These are phyloP conservation scores for Tremella yokohamensis DNA, from an alignment of 768 basidiomycete species.

Conservation along the genomic window DNA sequence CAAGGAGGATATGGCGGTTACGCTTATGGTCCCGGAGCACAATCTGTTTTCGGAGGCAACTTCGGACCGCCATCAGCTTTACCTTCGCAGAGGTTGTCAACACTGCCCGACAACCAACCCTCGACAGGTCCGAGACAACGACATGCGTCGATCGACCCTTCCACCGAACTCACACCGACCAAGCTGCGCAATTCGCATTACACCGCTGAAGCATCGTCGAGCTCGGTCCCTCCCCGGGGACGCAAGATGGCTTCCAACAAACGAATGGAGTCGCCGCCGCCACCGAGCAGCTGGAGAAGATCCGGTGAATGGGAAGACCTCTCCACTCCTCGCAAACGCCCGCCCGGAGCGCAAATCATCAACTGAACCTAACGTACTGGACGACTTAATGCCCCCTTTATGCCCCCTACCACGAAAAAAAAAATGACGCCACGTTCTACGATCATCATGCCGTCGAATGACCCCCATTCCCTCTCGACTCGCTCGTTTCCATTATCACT, in stretches of 20 bases:
- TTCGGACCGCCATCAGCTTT: constrained; percentile 34
- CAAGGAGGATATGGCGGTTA: constrained; percentile 13
- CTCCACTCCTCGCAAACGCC: neutral
- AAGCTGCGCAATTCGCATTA: neutral
- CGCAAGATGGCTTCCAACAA: neutral
- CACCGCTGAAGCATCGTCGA: neutral
- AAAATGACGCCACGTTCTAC: no score
- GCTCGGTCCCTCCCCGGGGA: neutral
- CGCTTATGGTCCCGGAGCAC: constrained; percentile 23
- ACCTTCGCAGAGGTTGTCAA: neutral
- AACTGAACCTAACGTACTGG: no score
- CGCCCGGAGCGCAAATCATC: no score
- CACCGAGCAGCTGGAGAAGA: neutral
- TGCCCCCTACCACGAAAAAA: no score
- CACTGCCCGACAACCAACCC: neutral
- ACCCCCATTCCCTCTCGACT: no score
- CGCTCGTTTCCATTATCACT: no score
- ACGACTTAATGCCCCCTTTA: no score
- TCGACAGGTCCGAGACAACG: neutral
- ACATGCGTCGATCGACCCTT: neutral
- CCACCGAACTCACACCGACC: no score
- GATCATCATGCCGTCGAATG: no score
- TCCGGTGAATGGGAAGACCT: constrained; percentile 2
- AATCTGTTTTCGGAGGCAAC: constrained; percentile 38
- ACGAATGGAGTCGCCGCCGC: neutral